Base-by-base conservation (phyloP, 106 monocot genomes). In the Xerophyta viscosa region DNA sequence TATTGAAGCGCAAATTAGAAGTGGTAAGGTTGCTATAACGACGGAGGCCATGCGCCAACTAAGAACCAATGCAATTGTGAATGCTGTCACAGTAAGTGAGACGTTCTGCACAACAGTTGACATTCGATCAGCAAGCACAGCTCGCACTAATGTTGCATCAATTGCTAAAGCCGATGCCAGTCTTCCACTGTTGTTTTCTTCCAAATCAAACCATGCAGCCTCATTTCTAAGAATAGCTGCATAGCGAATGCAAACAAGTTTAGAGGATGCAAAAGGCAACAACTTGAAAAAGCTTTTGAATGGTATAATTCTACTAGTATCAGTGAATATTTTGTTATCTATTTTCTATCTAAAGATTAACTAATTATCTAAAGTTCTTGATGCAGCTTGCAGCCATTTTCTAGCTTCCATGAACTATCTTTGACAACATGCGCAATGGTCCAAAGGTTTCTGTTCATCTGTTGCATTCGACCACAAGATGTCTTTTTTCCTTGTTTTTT, bases 181-280 rank as follows among this genome's bases (percentile, higher is more conserved):
- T 48, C 48, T 37, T 23, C 66, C 66, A 20, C 60, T 66, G 58
- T 53, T 66, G 37, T 73, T 60, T 21, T 66, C 66, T 8, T 73
- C 66, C 31, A 29, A 26, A 46, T 73, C 72, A 26, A 73, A 73
- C 72, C 72, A 73, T 0, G 46, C 72, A 47, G 64, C 56, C 50
- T 71, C 71, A 37, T 71, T 71, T 36, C 41, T 53, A 27, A 71
- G 64, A 45, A 71, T 65, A 20, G 52, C 71, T 71, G 58, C 64
- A 64, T 20, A 18, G 10, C 1, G 0, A 24, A 56, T 36, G 33
- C 33, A 36, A n/a, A 36, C 33, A 36, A 36, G 11, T 36, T 11
- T 6, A 6, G 33, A 36, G 33, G 11, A 36, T 36, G 33, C 5
- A 36, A 36, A 36, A 5, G 11, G 5, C 5, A 36, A 36, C 5